Conservation (phyloP, 2,329 filamentous ascomycete species). For the Penicillium sp. region DNA sequence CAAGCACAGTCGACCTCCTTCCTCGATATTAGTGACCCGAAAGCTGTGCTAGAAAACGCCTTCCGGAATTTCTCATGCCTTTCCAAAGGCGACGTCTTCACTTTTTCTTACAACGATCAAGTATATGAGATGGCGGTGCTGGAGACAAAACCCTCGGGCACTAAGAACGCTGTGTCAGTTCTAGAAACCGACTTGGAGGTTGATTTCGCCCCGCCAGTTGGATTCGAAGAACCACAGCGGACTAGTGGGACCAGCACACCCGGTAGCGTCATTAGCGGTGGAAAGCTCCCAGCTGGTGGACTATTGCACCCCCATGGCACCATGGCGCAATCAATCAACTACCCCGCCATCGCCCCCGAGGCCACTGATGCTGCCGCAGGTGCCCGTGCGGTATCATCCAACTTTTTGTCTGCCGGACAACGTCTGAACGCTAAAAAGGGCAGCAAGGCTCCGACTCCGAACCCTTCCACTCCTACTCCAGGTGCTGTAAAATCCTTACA, state of each 20-base stretch:
- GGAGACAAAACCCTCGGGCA: constrained; percentile 82
- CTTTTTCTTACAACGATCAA: constrained; percentile 93
- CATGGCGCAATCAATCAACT: constrained; percentile 99
- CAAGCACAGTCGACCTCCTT: constrained; percentile 92
- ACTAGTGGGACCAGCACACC: constrained; percentile 84
- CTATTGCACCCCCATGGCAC: constrained; percentile 79
- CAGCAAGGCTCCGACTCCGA: constrained; percentile 70
- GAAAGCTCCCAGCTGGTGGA: constrained; percentile 65
- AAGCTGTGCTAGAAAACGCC: constrained; percentile 92
- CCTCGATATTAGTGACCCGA: constrained; percentile 94
- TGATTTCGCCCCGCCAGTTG: constrained; percentile 90
- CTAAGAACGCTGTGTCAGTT: constrained; percentile 82
- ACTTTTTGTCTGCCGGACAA: constrained; percentile 78
- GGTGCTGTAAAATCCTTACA: constrained; percentile 51
- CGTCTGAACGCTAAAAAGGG: constrained; percentile 79
- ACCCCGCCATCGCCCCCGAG: constrained; percentile 80
- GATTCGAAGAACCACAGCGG: constrained; percentile 84
- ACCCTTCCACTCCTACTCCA: constrained; percentile 68
- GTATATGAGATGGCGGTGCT: constrained; percentile 90
- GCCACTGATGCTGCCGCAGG: constrained; percentile 63
- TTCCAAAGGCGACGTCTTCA: constrained; percentile 91
- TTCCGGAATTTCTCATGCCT: constrained; percentile 95
- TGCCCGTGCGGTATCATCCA: constrained; percentile 64
- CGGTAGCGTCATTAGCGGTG: constrained; percentile 62
- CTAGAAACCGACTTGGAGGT: constrained; percentile 96